These are phyloP conservation scores for Pulicaria dysenterica DNA, from an alignment of 129 eudicot genomes.

Conservation along the genomic window DNA sequence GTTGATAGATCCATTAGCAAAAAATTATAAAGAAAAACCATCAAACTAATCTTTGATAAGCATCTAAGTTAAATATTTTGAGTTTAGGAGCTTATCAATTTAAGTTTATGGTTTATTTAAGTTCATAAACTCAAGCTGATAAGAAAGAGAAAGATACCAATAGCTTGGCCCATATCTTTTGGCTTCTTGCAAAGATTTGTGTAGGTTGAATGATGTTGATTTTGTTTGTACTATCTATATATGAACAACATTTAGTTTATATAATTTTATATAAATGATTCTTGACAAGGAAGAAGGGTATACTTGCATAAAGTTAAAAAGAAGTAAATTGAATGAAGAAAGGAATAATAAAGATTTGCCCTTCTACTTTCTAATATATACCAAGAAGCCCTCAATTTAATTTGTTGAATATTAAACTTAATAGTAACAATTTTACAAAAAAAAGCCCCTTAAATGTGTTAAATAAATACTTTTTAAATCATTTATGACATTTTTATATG, in stretches of 20 bases:
- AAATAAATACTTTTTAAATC: too few species aligned
- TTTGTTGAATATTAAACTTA: too few species aligned
- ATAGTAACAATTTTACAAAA: too few species aligned
- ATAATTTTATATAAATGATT: conserved; percentile 18
- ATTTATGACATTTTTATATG: too few species aligned
- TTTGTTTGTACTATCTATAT: conserved; percentile 16
- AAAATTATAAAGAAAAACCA: too few species aligned
- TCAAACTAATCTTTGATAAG: too few species aligned
- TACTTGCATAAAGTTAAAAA: conserved; percentile 24
- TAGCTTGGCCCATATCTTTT: conserved; percentile 37
- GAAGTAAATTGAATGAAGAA: conserved; percentile 21
- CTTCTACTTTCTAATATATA: background rate
- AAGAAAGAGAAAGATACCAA: conserved; percentile 32
- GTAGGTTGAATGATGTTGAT: conserved; percentile 16
- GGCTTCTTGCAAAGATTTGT: conserved; percentile 27
- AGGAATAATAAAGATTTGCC: conserved; percentile 27
- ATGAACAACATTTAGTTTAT: conserved; percentile 27
- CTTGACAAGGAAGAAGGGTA: conserved; percentile 34
- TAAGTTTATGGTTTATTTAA: too few species aligned
- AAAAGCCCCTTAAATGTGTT: too few species aligned
- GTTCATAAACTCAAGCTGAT: too few species aligned
- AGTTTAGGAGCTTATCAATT: too few species aligned
- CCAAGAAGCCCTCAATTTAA: background rate
- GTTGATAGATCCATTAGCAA: background rate
- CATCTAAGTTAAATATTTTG: too few species aligned